Conservation (phyloP, 768 basidiomycete genomes). For the Cystofilobasidium ferigula region DNA sequence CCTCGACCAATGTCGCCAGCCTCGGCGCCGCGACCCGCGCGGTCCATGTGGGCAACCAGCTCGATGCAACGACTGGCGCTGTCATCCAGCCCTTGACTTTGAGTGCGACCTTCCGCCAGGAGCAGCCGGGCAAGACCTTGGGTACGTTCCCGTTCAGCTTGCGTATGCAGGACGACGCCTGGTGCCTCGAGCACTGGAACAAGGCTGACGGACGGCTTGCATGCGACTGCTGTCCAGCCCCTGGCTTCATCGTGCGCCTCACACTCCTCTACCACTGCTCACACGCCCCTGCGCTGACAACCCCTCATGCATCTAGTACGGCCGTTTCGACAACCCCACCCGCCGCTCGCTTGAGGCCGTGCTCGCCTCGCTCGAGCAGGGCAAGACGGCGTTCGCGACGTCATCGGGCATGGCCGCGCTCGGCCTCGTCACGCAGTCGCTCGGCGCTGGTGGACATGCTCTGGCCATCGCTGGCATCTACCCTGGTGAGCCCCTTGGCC, state of each 20-base stretch:
- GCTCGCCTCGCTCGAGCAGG: constrained; percentile 72
- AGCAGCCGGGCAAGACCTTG: constrained; percentile 45
- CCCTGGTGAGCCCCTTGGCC: not conserved
- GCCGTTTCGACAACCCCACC: constrained; percentile 83
- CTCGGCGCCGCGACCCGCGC: constrained; percentile 2
- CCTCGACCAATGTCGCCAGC: not conserved
- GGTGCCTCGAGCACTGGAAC: not conserved
- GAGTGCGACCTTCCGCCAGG: constrained; percentile 84
- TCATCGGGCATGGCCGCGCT: constrained; percentile 66
- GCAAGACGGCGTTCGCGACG: constrained; percentile 64
- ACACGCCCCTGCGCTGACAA: not conserved
- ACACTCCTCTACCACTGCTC: not conserved
- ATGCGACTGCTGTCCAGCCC: not conserved
- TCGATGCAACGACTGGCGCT: constrained; percentile 60
- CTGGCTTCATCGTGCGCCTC: constrained; percentile 6
- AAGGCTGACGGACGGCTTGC: not conserved
- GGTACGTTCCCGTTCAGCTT: not conserved
- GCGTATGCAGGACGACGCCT: too few species aligned
- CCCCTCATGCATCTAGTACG: constrained; percentile 65
- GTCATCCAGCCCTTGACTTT: constrained; percentile 82
- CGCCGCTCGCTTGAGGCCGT: constrained; percentile 64
- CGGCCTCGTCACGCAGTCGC: constrained; percentile 6
- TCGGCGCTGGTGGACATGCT: constrained; percentile 14
- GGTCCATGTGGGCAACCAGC: constrained; percentile 40
- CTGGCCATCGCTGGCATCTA: constrained; percentile 3